phyloP scores from a whole-genome alignment of 1,284 basidiomycete species.

The Moniliophthora roreri region DNA sequence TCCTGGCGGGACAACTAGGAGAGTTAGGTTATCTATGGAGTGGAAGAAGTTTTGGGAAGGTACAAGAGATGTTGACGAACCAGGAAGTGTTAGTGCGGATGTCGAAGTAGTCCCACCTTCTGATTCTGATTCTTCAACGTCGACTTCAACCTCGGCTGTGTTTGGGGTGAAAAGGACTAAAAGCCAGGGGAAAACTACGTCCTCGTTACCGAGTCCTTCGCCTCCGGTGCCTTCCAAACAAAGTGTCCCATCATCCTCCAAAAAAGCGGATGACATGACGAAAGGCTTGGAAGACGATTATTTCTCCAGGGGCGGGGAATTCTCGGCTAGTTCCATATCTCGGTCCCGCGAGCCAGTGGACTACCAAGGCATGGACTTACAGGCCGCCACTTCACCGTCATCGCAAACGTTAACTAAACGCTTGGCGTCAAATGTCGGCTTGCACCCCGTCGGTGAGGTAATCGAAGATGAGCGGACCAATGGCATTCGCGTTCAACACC shows the following conservation, averaged over 20 bases:
- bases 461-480: too few species aligned
- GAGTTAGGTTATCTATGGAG: constrained; percentile 21
- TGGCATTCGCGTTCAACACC: too few species aligned
- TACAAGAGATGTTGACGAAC: constrained; percentile 45
- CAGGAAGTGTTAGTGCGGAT: neutral
- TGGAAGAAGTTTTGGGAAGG: constrained; percentile 74
- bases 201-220: neutral
- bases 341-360: neutral
- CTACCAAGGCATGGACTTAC: neutral
- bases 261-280: neutral
- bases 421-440: too few species aligned
- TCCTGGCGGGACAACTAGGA: constrained; percentile 12
- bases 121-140: neutral
- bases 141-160: neutral
- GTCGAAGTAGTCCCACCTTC: neutral
- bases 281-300: constrained; percentile 12
- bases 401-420: too few species aligned
- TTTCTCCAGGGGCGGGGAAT: constrained; percentile 13
- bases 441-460: too few species aligned
- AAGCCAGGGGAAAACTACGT: neutral
- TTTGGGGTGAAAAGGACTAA: neutral
- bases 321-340: constrained; percentile 6
- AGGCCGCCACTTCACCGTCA: too few species aligned
- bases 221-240: neutral
- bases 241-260: neutral